Evolutionary conservation across 176 grass and related monocot genomes (phyloP).

Genomic region (Oryza rufipogon): DNA sequence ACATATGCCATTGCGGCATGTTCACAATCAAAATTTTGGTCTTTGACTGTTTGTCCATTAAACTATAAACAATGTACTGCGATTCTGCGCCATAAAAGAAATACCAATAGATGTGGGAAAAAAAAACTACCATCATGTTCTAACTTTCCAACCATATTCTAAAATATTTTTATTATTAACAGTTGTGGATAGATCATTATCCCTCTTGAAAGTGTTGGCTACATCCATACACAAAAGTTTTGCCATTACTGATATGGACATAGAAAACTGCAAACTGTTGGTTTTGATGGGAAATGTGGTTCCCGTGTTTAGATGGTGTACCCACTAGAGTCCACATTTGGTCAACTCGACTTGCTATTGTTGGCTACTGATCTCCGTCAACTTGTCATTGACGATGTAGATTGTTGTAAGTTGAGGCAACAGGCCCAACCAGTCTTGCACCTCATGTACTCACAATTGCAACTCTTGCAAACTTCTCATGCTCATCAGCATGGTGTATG

Average conservation of each 20-base stretch:
- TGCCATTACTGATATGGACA: background rate
- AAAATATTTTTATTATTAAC: slow-evolving; percentile 12
- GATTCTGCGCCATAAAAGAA: background rate
- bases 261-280: background rate
- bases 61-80: background rate
- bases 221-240: background rate
- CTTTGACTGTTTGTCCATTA: background rate
- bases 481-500: background rate
- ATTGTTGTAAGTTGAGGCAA: background rate
- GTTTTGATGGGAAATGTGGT: background rate
- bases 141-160: background rate
- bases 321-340: background rate
- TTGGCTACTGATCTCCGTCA: background rate
- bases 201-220: background rate
- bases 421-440: background rate
- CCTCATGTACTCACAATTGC: background rate
- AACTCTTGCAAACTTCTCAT: background rate
- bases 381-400: background rate
- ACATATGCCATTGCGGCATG: background rate
- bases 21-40: background rate
- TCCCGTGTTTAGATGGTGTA: background rate
- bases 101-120: background rate
- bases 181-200: background rate
- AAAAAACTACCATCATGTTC: background rate
- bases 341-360: background rate